Conservation (phyloP, 106 monocot genomes). For the Allium fistulosum region DNA sequence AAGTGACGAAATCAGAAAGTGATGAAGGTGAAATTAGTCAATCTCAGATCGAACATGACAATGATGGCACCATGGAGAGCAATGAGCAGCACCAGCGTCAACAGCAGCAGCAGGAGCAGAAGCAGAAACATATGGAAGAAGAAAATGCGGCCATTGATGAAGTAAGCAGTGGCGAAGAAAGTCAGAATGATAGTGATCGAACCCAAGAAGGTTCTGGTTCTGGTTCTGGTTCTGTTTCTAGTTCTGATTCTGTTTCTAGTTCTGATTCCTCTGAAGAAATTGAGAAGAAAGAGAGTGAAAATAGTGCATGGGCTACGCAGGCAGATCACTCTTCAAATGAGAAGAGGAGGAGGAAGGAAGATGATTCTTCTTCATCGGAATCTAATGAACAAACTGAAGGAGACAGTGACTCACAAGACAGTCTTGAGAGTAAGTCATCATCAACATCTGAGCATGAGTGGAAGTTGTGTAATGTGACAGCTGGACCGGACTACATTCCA, state of each 20-base stretch:
- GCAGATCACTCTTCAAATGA: conserved; percentile 7
- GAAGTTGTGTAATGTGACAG: conserved; percentile 68
- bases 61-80: background rate
- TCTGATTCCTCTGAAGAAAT: background rate
- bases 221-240: no score
- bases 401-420: background rate
- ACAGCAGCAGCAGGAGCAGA: background rate
- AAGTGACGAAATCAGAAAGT: conserved; percentile 5
- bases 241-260: background rate
- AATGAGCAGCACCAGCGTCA: conserved; percentile 12
- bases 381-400: conserved; percentile 8
- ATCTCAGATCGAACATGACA: conserved; percentile 13
- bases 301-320: conserved; percentile 8
- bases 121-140: background rate
- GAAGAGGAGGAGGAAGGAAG: conserved; percentile 22
- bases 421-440: background rate
- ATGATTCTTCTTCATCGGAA: conserved; percentile 1
- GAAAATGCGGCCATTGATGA: background rate
- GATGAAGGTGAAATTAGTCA: background rate
- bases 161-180: background rate
- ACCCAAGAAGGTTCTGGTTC: background rate
- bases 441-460: conserved; percentile 22
- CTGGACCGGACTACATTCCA: conserved; percentile 82
- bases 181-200: background rate
- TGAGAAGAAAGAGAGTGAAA: conserved; percentile 1